Conservation (phyloP, 2,329 filamentous ascomycete genomes). For the Aureobasidium sp. region DNA sequence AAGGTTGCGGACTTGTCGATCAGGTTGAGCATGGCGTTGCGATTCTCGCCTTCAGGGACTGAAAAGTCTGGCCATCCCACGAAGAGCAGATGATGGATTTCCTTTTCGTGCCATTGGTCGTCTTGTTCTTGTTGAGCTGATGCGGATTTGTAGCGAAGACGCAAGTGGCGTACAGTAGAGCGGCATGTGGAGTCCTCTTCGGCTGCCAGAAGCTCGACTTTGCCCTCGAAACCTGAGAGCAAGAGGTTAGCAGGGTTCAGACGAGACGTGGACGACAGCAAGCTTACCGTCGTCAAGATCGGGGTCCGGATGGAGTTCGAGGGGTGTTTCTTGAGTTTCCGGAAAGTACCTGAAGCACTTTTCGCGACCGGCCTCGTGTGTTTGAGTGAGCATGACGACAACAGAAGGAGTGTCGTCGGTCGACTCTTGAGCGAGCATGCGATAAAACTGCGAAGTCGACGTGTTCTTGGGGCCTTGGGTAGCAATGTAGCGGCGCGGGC, state of each 20-base stretch:
- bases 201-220: constrained; percentile 52
- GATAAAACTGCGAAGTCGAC: constrained; percentile 78
- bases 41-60: constrained; percentile 61
- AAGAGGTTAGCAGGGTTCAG: background rate
- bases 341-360: constrained; percentile 92
- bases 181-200: constrained; percentile 47
- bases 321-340: constrained; percentile 26
- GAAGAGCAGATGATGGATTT: constrained; percentile 79
- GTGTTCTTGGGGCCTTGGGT: constrained; percentile 75
- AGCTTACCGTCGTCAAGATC: constrained; percentile 19
- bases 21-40: constrained; percentile 58
- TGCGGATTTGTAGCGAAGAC: constrained; percentile 28
- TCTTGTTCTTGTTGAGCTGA: constrained; percentile 30
- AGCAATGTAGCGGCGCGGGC: constrained; percentile 64
- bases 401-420: constrained; percentile 52
- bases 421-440: constrained; percentile 79
- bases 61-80: constrained; percentile 85
- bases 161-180: constrained; percentile 66
- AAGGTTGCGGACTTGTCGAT: constrained; percentile 56
- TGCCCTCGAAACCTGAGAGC: constrained; percentile 49
- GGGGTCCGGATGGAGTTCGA: constrained; percentile 21
- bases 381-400: constrained; percentile 90
- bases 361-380: constrained; percentile 64
- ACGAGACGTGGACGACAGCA: background rate
- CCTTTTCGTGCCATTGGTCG: constrained; percentile 44